Evolutionary conservation across 495 filamentous ascomycete genomes (phyloP).

Genomic region (Neurospora sp.): DNA sequence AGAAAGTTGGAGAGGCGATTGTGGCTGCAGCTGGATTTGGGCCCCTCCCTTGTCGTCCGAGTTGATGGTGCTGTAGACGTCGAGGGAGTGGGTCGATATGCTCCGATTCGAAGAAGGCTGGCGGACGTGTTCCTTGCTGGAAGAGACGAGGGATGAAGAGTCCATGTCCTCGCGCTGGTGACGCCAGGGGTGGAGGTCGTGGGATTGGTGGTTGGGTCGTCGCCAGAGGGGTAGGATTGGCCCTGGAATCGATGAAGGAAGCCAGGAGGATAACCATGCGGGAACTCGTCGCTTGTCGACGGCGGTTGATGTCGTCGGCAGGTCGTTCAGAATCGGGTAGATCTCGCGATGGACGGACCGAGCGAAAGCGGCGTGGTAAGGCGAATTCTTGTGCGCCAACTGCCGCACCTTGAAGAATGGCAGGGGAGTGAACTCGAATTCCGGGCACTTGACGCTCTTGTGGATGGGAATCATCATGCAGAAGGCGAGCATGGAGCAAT

Average conservation of each 20-base stretch:
- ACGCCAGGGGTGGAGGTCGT: not conserved
- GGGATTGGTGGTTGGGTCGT: conserved; percentile 2
- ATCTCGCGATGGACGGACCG: conserved; percentile 37
- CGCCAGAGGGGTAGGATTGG: not conserved
- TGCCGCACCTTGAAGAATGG: conserved; percentile 42
- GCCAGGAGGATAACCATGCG: not conserved
- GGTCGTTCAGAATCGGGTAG: conserved; percentile 24
- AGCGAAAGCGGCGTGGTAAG: conserved; percentile 33
- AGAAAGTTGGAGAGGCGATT: not conserved
- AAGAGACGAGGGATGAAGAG: not conserved
- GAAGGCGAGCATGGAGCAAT: conserved; percentile 31
- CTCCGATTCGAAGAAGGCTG: conserved; percentile 7
- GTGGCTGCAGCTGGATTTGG: not conserved
- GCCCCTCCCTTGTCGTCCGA: not conserved
- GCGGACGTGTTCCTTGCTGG: conserved; percentile 8
- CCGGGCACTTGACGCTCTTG: conserved; percentile 17
- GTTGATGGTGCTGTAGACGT: conserved; percentile 2
- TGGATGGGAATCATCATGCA: conserved; percentile 37
- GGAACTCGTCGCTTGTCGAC: conserved; percentile 1
- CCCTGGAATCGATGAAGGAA: not conserved
- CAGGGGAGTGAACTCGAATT: conserved; percentile 35
- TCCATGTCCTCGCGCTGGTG: not conserved
- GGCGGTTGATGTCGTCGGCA: conserved; percentile 24
- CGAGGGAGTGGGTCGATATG: conserved; percentile 2
- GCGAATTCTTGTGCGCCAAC: conserved; percentile 31